Evolutionary conservation across 768 basidiomycete genomes (phyloP).

Genomic region (Podaxis rugospora): DNA sequence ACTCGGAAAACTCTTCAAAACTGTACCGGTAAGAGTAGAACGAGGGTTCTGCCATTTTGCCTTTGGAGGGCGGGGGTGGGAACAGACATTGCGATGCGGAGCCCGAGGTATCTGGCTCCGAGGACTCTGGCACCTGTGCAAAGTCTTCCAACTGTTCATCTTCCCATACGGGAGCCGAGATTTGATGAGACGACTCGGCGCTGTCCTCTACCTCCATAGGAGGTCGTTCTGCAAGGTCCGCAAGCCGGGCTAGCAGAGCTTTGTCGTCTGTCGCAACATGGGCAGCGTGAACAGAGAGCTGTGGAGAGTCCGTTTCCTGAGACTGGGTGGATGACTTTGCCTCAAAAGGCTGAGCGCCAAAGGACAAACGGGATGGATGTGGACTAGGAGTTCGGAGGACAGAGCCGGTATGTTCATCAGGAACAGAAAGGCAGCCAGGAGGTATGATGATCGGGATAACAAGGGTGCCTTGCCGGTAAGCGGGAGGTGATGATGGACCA

Average conservation of each 20-base stretch:
- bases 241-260: conserved; percentile 47
- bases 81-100: conserved; percentile 27
- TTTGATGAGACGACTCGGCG: conserved; percentile 16
- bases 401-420: conserved; percentile 11
- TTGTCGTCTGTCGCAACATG: conserved; percentile 70
- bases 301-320: conserved; percentile 6
- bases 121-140: conserved; percentile 12
- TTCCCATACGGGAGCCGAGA: conserved; percentile 51
- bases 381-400: conserved; percentile 11
- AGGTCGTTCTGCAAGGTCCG: conserved; percentile 50
- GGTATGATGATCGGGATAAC: conserved; percentile 15
- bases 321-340: conserved; percentile 11
- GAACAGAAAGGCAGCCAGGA: conserved; percentile 14
- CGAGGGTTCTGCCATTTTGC: conserved; percentile 32
- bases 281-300: conserved; percentile 31
- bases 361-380: conserved; percentile 20
- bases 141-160: conserved; percentile 44
- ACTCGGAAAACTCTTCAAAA: conserved; percentile 31
- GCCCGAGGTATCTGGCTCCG: conserved; percentile 3
- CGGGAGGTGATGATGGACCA: conserved; percentile 25
- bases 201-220: conserved; percentile 24
- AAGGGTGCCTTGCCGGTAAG: conserved; percentile 36
- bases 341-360: conserved; percentile 6
- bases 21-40: conserved; percentile 38
- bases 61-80: conserved; percentile 42